Evolutionary conservation across 208 protist genomes (phyloP).

Genomic region (Sergeia podlipaevii): DNA sequence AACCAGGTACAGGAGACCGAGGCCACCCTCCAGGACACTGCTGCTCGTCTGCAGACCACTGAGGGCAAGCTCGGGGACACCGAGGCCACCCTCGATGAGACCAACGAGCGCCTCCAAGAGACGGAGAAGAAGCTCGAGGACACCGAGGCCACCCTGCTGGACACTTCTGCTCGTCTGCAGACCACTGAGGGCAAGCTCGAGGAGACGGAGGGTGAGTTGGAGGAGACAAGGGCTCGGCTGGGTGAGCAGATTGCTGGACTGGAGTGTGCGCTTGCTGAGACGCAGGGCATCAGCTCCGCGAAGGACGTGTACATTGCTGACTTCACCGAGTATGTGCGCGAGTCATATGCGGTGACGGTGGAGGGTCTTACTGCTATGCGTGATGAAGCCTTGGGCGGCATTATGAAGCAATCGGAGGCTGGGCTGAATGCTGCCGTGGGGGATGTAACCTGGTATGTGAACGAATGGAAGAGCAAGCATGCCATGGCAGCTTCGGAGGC

Average conservation of each 20-base stretch:
- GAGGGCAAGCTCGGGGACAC: conserved; percentile 8
- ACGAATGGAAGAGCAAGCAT: conserved; percentile 27
- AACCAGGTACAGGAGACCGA: conserved; percentile 25
- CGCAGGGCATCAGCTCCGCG: conserved; percentile 1
- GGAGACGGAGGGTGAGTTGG: conserved; percentile 11
- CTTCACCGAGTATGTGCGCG: conserved; percentile 12
- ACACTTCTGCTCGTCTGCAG: not conserved
- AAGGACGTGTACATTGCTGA: conserved; percentile 18
- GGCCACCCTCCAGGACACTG: conserved; percentile 17
- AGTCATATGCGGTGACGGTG: conserved; percentile 16
- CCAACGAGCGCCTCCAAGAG: conserved; percentile 17
- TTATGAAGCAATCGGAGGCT: conserved; percentile 9
- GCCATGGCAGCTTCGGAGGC: conserved; percentile 28
- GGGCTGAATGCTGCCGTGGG: conserved; percentile 16
- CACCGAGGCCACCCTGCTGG: not conserved
- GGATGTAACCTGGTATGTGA: conserved; percentile 16
- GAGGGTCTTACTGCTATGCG: conserved; percentile 30
- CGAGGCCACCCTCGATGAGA: conserved; percentile 18
- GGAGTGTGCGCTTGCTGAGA: conserved; percentile 12
- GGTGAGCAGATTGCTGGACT: conserved; percentile 14
- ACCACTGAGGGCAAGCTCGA: conserved; percentile 3
- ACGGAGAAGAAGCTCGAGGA: not conserved
- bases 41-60: conserved; percentile 13
- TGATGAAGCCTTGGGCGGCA: conserved; percentile 19
- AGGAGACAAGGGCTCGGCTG: not conserved